Percentiles rank a stretch among this genome's conserved stretches.
phyloP scores from a whole-genome alignment of 1,139 yeast genomes.

The Dujonia santamariae region DNA sequence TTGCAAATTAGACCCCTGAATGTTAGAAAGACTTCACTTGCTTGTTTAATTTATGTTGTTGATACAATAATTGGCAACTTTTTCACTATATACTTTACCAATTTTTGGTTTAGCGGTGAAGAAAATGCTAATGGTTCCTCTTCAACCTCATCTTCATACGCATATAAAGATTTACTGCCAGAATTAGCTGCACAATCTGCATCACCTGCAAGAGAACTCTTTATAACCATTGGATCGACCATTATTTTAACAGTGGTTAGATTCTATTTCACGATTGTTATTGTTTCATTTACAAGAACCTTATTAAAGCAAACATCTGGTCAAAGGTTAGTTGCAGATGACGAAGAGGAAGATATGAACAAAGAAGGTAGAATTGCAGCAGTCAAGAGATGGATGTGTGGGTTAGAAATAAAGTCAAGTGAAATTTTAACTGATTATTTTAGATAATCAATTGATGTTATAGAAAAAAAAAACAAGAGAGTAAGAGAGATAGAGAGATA shows the following conservation, averaged over 20 bases:
- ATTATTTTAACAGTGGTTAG: constrained; percentile 52
- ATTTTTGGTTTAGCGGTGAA: constrained; percentile 67
- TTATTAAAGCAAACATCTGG: constrained; percentile 34
- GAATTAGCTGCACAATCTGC: constrained; percentile 54
- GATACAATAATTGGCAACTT: constrained; percentile 68
- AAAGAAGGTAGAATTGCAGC: constrained; percentile 20
- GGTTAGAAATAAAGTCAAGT: constrained; percentile 31
- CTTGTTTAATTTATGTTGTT: constrained; percentile 57
- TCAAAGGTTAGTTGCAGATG: constrained; percentile 17
- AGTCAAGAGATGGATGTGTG: constrained; percentile 21
- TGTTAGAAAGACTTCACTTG: constrained; percentile 50
- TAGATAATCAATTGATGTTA: neutral
- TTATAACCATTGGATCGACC: constrained; percentile 59
- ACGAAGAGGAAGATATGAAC: constrained; percentile 26
- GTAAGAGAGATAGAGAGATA: too few relatives aligned
- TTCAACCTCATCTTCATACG: constrained; percentile 7
- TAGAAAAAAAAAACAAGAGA: too few relatives aligned
- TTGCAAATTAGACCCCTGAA: constrained; percentile 28
- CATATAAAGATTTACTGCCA: constrained; percentile 3
- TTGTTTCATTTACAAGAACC: constrained; percentile 57
- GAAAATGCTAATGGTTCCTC: constrained; percentile 16
- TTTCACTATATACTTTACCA: constrained; percentile 71
- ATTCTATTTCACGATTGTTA: constrained; percentile 62
- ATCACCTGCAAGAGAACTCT: constrained; percentile 66
- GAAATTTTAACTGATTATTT: constrained; percentile 24